Percentiles rank a stretch among this genome's conserved stretches.
Evolutionary conservation across 306 rosid species (phyloP).

Genomic region (Gillenia trifoliata): DNA sequence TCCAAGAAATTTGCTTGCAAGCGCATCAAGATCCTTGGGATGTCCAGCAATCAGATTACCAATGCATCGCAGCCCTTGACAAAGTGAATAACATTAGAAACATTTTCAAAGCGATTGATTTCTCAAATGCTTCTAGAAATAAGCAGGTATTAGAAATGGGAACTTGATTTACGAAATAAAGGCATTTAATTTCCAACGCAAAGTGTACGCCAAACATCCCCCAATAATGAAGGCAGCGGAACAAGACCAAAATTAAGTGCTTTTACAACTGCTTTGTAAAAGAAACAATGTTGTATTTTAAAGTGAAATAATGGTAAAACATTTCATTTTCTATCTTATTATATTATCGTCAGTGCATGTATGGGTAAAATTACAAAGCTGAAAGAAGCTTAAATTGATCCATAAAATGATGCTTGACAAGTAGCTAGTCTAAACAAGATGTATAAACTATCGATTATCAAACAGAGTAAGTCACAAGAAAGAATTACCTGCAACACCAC

Average conservation of each 20-base stretch:
- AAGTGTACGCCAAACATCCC: too few species aligned
- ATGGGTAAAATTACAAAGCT: neutral
- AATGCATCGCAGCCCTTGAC: conserved; percentile 46
- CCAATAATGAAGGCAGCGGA: too few species aligned
- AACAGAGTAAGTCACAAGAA: conserved; percentile 11
- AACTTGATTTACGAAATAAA: too few species aligned
- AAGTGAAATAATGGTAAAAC: neutral
- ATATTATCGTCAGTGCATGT: neutral
- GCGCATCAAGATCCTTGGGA: too few species aligned
- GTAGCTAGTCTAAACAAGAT: conserved; percentile 12
- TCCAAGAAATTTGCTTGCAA: too few species aligned
- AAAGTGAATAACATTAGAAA: neutral
- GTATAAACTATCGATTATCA: neutral
- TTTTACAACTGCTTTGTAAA: neutral
- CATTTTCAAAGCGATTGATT: too few species aligned
- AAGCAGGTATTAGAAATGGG: too few species aligned
- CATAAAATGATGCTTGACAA: neutral
- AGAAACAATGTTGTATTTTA: neutral
- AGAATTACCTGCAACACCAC: conserved; percentile 89
- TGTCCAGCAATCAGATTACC: too few species aligned
- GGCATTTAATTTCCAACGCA: too few species aligned
- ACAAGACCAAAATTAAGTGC: neutral
- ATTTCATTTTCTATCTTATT: neutral
- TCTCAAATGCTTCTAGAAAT: too few species aligned
- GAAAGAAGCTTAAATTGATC: neutral